phyloP scores from a whole-genome alignment of 225 moss, liverwort and hornwort genomes.

The Sphagnum contortum region DNA sequence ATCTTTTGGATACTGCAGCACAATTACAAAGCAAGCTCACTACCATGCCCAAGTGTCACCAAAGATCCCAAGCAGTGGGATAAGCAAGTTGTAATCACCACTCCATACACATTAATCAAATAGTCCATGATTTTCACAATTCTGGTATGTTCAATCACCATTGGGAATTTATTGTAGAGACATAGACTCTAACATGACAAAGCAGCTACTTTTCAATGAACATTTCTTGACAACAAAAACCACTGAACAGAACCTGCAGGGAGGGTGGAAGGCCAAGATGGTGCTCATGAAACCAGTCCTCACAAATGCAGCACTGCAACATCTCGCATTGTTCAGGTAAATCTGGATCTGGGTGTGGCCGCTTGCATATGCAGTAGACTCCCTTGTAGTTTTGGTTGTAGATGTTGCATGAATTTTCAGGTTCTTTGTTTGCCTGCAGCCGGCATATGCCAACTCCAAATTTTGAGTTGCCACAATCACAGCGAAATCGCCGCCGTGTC shows the following conservation, averaged over 20 bases:
- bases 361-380: conserved; percentile 76
- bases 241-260: conserved; percentile 32
- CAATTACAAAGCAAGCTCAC: neutral
- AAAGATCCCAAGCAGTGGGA: too few species aligned
- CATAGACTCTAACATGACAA: too few species aligned
- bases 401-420: conserved; percentile 38
- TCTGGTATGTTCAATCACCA: neutral
- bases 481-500: conserved; percentile 77
- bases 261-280: conserved; percentile 63
- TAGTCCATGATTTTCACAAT: too few species aligned
- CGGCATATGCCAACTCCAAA: conserved; percentile 61
- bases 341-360: conserved; percentile 66
- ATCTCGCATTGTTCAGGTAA: conserved; percentile 62
- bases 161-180: neutral
- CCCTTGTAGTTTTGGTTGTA: conserved; percentile 90
- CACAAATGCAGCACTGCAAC: conserved; percentile 91
- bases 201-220: neutral
- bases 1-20: conserved; percentile 66
- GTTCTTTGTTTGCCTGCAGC: conserved; percentile 57
- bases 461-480: conserved; percentile 89
- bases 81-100: too few species aligned
- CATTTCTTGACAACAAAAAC: neutral
- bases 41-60: too few species aligned
- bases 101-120: too few species aligned
- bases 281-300: conserved; percentile 88